Evolutionary conservation across 2,329 filamentous ascomycete genomes (phyloP).

Genomic region (Aspergillus sp.): DNA sequence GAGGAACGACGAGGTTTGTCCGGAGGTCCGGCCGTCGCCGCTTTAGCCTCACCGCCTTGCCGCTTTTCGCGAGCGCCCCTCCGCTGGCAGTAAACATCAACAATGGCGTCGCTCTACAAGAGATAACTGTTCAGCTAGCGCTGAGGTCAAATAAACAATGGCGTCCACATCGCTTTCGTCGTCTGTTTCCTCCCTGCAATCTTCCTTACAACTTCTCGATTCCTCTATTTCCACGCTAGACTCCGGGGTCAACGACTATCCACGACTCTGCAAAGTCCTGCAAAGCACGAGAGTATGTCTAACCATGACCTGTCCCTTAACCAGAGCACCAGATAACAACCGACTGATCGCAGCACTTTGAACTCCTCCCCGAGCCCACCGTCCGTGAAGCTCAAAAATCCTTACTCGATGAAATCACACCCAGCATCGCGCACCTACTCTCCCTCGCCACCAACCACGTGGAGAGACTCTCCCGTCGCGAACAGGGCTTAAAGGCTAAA

Average conservation of each 20-base stretch:
- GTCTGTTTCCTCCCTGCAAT: conserved; percentile 53
- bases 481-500: conserved; percentile 74
- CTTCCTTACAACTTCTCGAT: conserved; percentile 53
- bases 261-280: conserved; percentile 53
- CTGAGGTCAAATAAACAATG: too few species aligned
- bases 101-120: neutral
- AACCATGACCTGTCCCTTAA: neutral
- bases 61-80: neutral
- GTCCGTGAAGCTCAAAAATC: conserved; percentile 74
- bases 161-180: conserved; percentile 43
- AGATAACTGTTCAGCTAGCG: too few species aligned
- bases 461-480: conserved; percentile 71
- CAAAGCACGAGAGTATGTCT: conserved; percentile 51
- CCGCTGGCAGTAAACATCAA: neutral
- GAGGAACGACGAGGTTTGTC: conserved; percentile 33
- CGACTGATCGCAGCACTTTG: conserved; percentile 61
- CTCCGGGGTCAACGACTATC: conserved; percentile 55
- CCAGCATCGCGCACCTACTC: conserved; percentile 71
- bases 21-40: conserved; percentile 23
- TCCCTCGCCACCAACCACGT: conserved; percentile 74
- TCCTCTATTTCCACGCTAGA: conserved; percentile 57
- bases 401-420: conserved; percentile 81
- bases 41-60: conserved; percentile 20
- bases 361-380: conserved; percentile 78
- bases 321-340: neutral